Percentiles rank a stretch among this genome's conserved stretches.
These are phyloP conservation scores for Hippophae rhamnoides DNA, from an alignment of 306 rosid species.

Conservation along the genomic window DNA sequence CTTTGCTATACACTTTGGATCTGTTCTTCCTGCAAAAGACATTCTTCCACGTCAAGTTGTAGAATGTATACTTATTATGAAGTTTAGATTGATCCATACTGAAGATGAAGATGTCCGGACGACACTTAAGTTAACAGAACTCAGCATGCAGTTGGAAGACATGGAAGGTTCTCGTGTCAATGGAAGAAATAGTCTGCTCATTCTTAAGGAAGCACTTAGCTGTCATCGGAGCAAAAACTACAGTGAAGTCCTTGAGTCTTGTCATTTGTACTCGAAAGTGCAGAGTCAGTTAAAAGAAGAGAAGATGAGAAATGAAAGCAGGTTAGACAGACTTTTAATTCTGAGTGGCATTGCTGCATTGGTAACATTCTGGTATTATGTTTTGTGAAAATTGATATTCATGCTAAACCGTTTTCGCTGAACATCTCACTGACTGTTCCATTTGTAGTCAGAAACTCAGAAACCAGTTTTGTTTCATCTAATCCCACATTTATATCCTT, in stretches of 20 bases:
- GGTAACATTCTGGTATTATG: constrained; percentile 35
- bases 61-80: constrained; percentile 74
- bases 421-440: too few relatives aligned
- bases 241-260: constrained; percentile 64
- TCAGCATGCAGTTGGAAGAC: constrained; percentile 88
- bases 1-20: constrained; percentile 69
- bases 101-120: constrained; percentile 53
- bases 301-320: constrained; percentile 72
- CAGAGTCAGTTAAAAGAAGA: constrained; percentile 73
- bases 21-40: constrained; percentile 69
- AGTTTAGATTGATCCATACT: constrained; percentile 51
- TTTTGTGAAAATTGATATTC: constrained; percentile 28
- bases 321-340: constrained; percentile 46
- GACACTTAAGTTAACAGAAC: constrained; percentile 51
- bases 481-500: too few relatives aligned
- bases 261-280: constrained; percentile 58
- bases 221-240: constrained; percentile 65
- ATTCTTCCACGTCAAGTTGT: constrained; percentile 72
- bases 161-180: constrained; percentile 75
- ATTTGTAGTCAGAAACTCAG: too few relatives aligned
- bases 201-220: constrained; percentile 69
- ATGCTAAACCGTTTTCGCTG: too few relatives aligned
- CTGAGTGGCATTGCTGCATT: constrained; percentile 34
- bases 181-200: constrained; percentile 69
- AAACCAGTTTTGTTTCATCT: too few relatives aligned